Conservation (phyloP, 2,329 filamentous ascomycete species). For the Beauveria scarabaeidicola region DNA sequence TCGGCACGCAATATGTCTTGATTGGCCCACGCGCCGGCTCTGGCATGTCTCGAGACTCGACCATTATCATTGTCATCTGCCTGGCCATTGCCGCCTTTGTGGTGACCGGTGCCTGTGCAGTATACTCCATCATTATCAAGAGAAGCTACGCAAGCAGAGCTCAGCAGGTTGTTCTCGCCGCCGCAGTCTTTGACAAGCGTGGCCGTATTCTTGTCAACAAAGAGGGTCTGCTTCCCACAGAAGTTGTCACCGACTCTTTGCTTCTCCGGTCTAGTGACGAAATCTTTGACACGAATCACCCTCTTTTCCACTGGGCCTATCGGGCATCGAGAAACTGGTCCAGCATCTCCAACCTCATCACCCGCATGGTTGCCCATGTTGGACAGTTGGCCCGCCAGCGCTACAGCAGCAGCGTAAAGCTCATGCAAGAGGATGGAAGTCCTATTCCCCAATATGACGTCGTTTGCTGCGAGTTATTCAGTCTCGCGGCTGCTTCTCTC, state of each 20-base stretch:
- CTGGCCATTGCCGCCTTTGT: conserved; percentile 53
- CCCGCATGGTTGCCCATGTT: conserved; percentile 66
- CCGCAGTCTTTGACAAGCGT: conserved; percentile 58
- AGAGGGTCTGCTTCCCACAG: conserved; percentile 59
- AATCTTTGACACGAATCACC: conserved; percentile 65
- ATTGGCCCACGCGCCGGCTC: conserved; percentile 26
- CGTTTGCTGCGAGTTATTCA: conserved; percentile 77
- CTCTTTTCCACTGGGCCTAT: conserved; percentile 82
- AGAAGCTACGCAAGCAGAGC: conserved; percentile 49
- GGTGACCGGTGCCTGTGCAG: conserved; percentile 46
- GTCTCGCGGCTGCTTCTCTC: conserved; percentile 66
- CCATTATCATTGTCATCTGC: conserved; percentile 64
- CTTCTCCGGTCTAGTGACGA: conserved; percentile 59
- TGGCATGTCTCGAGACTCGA: conserved; percentile 50
- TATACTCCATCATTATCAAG: conserved; percentile 45
- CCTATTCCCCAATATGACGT: conserved; percentile 62
- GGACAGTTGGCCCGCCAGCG: conserved; percentile 36
- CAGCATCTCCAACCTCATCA: conserved; percentile 57
- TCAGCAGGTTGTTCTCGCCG: conserved; percentile 50
- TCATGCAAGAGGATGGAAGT: conserved; percentile 45
- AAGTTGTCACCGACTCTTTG: conserved; percentile 73
- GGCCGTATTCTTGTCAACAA: conserved; percentile 61
- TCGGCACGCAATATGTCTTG: conserved; percentile 60
- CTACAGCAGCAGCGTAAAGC: conserved; percentile 29
- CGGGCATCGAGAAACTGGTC: conserved; percentile 72